A percentile compares a stretch with the other conserved stretches of the same genome.
phyloP scores from a whole-genome alignment of 2,329 filamentous ascomycete genomes.

The Whalleya microplaca region DNA sequence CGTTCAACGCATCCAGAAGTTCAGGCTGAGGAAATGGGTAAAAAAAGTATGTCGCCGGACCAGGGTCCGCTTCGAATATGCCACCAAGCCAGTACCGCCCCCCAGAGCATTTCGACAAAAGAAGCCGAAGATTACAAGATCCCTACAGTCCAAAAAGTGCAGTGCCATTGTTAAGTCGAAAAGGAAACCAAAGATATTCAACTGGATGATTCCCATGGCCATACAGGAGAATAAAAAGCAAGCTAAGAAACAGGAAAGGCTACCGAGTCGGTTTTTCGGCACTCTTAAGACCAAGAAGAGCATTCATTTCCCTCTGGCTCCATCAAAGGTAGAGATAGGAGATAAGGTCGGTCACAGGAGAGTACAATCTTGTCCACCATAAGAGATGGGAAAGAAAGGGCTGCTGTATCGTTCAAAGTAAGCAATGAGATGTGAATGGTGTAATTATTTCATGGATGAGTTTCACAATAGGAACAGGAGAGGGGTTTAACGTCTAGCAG shows the following conservation, averaged over 20 bases:
- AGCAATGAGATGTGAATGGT: neutral
- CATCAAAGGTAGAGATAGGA: neutral
- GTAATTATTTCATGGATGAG: neutral
- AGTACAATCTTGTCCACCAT: slow-evolving; percentile 20
- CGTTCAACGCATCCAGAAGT: slow-evolving; percentile 24
- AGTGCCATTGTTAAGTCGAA: neutral
- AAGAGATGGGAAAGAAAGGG: neutral
- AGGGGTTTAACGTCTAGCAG: neutral
- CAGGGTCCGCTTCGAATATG: slow-evolving; percentile 27
- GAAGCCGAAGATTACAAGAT: slow-evolving; percentile 9
- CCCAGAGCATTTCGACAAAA: neutral
- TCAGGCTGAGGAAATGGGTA: slow-evolving; percentile 29
- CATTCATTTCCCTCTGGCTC: slow-evolving; percentile 12
- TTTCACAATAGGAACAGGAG: neutral
- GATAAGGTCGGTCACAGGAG: slow-evolving; percentile 7
- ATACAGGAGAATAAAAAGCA: neutral
- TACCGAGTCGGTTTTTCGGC: slow-evolving; percentile 10
- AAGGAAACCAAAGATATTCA: slow-evolving; percentile 3
- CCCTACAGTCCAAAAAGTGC: slow-evolving; percentile 10
- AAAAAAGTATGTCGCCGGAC: slow-evolving; percentile 28
- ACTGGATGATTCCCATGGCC: slow-evolving; percentile 2
- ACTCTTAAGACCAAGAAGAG: slow-evolving; percentile 17
- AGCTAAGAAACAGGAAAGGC: neutral
- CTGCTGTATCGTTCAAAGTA: neutral
- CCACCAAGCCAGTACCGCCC: slow-evolving; percentile 9